Evolutionary conservation across 1,139 yeast species (phyloP).

Genomic region (Kodamaea fungicola): DNA sequence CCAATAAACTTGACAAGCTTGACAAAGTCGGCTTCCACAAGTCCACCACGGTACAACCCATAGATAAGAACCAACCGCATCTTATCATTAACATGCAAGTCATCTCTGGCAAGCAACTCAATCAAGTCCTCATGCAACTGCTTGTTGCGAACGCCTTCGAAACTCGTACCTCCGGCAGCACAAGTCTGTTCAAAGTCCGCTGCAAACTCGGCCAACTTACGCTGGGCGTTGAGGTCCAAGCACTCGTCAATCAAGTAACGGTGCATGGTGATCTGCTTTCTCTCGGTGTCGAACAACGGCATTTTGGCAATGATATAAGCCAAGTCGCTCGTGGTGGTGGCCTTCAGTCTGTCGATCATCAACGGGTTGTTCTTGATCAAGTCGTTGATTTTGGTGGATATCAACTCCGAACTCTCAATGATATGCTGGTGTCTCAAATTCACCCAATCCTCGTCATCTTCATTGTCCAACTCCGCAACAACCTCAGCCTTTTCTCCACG

Average conservation of each 20-base stretch:
- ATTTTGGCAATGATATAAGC: conserved; percentile 65
- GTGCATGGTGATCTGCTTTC: conserved; percentile 59
- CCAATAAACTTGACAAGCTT: conserved; percentile 73
- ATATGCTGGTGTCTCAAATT: conserved; percentile 73
- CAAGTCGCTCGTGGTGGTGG: conserved; percentile 58
- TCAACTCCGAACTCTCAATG: conserved; percentile 66
- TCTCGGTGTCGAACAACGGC: conserved; percentile 64
- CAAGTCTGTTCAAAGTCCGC: conserved; percentile 75
- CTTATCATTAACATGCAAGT: conserved; percentile 58
- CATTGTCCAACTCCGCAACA: conserved; percentile 45
- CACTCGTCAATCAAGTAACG: conserved; percentile 59
- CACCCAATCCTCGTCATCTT: conserved; percentile 74
- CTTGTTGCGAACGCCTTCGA: conserved; percentile 66
- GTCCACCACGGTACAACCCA: conserved; percentile 81
- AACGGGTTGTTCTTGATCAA: conserved; percentile 71
- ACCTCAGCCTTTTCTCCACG: conserved; percentile 48
- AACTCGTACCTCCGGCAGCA: conserved; percentile 67
- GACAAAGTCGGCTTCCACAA: conserved; percentile 67
- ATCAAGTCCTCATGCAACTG: conserved; percentile 67
- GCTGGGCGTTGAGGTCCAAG: conserved; percentile 47
- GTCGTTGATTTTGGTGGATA: conserved; percentile 60
- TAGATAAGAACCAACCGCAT: conserved; percentile 75
- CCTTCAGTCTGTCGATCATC: conserved; percentile 60
- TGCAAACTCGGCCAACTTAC: conserved; percentile 56
- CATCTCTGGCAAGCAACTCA: conserved; percentile 51